Percentiles rank a stretch among this genome's conserved stretches.
Conservation (phyloP, 495 filamentous ascomycete species). For the Daldinia loculata region DNA sequence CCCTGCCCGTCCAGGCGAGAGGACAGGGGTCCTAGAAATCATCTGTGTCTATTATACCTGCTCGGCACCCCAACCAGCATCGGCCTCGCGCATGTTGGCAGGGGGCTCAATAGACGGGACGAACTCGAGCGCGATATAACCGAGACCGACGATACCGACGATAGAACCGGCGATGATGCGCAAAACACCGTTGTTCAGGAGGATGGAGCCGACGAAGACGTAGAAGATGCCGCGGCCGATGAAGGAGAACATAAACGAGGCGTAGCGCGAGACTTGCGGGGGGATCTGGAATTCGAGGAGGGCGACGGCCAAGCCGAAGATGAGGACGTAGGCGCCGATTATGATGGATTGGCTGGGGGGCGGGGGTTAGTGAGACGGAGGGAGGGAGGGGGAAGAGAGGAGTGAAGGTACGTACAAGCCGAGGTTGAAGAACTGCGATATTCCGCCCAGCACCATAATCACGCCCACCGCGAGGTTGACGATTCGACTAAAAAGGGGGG, state of each 20-base stretch:
- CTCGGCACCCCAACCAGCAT: constrained; percentile 87
- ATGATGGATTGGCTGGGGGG: constrained; percentile 70
- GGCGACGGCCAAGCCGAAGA: constrained; percentile 81
- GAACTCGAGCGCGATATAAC: constrained; percentile 87
- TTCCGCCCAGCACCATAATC: constrained; percentile 89
- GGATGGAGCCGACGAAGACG: constrained; percentile 89
- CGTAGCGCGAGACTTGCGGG: constrained; percentile 89
- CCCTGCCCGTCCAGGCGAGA: background rate
- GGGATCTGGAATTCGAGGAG: constrained; percentile 94
- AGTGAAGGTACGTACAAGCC: constrained; percentile 57
- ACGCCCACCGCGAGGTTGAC: constrained; percentile 90
- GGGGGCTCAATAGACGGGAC: constrained; percentile 97
- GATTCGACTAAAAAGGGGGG: constrained; percentile 70
- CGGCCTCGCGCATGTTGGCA: constrained; percentile 96
- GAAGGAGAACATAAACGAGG: constrained; percentile 97
- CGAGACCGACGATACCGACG: constrained; percentile 78
- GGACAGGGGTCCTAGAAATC: background rate
- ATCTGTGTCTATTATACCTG: constrained; percentile 66
- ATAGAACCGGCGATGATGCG: constrained; percentile 72
- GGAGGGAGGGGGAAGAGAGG: background rate
- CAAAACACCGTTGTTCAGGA: constrained; percentile 68
- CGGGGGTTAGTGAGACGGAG: background rate
- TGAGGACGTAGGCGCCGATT: constrained; percentile 82
- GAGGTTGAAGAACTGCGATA: constrained; percentile 82
- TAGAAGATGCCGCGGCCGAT: constrained; percentile 96